Conservation (phyloP, 768 basidiomycete species). For the Tephrocybe sp. region DNA sequence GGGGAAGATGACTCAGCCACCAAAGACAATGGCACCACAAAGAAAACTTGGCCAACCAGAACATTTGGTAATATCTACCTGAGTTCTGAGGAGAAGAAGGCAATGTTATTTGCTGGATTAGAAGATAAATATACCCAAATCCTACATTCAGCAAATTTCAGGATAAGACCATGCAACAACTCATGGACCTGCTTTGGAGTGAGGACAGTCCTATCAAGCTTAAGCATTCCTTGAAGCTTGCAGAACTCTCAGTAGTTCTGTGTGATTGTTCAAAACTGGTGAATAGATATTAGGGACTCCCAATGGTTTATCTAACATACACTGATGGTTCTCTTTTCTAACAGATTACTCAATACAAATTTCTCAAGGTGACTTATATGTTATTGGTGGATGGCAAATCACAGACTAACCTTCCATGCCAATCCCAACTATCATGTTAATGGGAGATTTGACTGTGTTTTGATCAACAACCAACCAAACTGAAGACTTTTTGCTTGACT, state of each 20-base stretch:
- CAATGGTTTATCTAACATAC: too few relatives aligned
- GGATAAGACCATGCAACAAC: background rate
- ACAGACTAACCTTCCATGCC: slow-evolving; percentile 22
- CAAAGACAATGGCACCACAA: background rate
- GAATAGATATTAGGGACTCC: too few relatives aligned
- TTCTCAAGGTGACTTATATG: slow-evolving; percentile 21
- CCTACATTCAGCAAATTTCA: background rate
- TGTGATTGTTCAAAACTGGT: background rate
- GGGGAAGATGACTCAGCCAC: background rate
- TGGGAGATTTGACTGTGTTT: slow-evolving; percentile 3
- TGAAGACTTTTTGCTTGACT: background rate
- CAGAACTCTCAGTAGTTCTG: background rate
- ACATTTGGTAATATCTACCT: background rate
- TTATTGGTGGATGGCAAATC: too few relatives aligned
- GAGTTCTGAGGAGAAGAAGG: background rate
- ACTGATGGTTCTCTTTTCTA: too few relatives aligned
- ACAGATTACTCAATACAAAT: slow-evolving; percentile 2
- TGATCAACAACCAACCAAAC: too few relatives aligned
- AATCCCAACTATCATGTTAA: slow-evolving; percentile 11
- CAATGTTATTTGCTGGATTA: background rate
- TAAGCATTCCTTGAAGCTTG: background rate
- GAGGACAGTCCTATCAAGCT: background rate
- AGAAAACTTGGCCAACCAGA: background rate
- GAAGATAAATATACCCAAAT: background rate
- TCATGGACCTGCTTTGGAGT: background rate